Evolutionary conservation across 2,329 filamentous ascomycete species (phyloP).

Genomic region (Fusarium torreyae): DNA sequence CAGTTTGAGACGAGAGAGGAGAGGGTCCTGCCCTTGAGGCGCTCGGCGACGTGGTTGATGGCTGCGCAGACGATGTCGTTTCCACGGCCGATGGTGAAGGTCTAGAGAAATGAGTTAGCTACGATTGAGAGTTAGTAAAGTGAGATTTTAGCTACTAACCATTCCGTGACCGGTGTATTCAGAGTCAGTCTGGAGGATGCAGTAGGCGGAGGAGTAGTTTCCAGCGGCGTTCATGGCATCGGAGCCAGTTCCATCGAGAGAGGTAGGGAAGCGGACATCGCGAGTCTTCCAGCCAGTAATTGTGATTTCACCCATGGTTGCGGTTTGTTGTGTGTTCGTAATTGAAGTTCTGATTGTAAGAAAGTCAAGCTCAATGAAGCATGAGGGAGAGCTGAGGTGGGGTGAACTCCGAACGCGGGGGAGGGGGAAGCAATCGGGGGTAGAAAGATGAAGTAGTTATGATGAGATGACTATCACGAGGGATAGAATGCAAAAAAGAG

Average conservation of each 20-base stretch:
- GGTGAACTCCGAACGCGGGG: slow-evolving; percentile 44
- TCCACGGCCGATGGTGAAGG: slow-evolving; percentile 89
- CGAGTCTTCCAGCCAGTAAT: slow-evolving; percentile 80
- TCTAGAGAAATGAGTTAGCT: slow-evolving; percentile 55
- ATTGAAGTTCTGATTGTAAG: slow-evolving; percentile 2
- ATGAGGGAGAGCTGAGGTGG: slow-evolving; percentile 35
- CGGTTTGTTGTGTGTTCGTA: slow-evolving; percentile 7
- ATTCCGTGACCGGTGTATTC: slow-evolving; percentile 82
- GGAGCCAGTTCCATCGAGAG: slow-evolving; percentile 94
- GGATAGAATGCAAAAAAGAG: background rate
- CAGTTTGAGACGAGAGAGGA: slow-evolving; percentile 84
- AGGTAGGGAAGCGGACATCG: slow-evolving; percentile 89
- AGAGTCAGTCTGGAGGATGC: slow-evolving; percentile 87
- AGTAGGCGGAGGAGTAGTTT: slow-evolving; percentile 96
- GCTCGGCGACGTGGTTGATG: slow-evolving; percentile 83
- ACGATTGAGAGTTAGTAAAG: background rate
- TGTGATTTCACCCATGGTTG: slow-evolving; percentile 67
- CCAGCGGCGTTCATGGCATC: slow-evolving; percentile 97
- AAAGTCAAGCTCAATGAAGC: slow-evolving; percentile 22
- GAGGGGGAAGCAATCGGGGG: slow-evolving; percentile 34
- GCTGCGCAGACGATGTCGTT: slow-evolving; percentile 94
- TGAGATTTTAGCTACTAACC: slow-evolving; percentile 61
- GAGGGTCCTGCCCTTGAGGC: slow-evolving; percentile 82
- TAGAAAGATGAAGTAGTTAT: slow-evolving; percentile 13
- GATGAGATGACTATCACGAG: slow-evolving; percentile 11